Conservation (phyloP, 352 stramenopile genomes). For the Globisporangium orthogonon region DNA sequence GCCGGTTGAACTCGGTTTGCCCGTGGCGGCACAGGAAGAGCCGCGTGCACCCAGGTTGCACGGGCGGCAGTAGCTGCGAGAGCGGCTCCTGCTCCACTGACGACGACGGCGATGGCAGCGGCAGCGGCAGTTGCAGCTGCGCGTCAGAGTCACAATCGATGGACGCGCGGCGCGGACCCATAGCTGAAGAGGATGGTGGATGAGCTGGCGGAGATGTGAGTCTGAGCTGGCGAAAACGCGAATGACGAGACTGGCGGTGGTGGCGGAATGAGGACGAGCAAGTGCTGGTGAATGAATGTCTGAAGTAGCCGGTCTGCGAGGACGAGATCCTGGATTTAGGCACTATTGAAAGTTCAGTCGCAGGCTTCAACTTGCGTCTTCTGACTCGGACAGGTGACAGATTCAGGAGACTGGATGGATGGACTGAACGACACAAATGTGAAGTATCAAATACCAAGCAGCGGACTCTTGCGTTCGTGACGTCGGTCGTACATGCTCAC, state of each 20-base stretch:
- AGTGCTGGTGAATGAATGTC: no score
- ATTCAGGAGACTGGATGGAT: no score
- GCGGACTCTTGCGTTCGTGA: no score
- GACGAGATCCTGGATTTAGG: not conserved
- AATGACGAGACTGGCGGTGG: not conserved
- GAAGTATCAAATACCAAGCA: no score
- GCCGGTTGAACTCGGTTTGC: slow-evolving; percentile 72
- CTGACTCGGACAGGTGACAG: no score
- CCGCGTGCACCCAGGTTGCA: slow-evolving; percentile 40
- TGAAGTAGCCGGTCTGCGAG: not conserved
- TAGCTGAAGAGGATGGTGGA: not conserved
- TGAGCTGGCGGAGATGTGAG: not conserved
- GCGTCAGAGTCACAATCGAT: slow-evolving; percentile 2
- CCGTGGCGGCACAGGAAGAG: slow-evolving; percentile 77
- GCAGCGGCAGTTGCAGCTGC: no score
- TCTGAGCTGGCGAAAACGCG: not conserved
- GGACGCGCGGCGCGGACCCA: slow-evolving; percentile 14
- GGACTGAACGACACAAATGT: no score
- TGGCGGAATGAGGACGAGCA: not conserved
- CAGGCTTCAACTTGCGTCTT: not conserved
- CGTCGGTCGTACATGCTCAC: no score
- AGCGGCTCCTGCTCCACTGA: slow-evolving; percentile 8
- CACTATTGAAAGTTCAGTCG: not conserved
- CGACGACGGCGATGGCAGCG: not conserved
- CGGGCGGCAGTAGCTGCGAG: slow-evolving; percentile 47